Evolutionary conservation across 2,329 filamentous ascomycete genomes (phyloP), one percentile per base, ranked within the genome.

Genomic region (Xylariaceae sp.): DNA sequence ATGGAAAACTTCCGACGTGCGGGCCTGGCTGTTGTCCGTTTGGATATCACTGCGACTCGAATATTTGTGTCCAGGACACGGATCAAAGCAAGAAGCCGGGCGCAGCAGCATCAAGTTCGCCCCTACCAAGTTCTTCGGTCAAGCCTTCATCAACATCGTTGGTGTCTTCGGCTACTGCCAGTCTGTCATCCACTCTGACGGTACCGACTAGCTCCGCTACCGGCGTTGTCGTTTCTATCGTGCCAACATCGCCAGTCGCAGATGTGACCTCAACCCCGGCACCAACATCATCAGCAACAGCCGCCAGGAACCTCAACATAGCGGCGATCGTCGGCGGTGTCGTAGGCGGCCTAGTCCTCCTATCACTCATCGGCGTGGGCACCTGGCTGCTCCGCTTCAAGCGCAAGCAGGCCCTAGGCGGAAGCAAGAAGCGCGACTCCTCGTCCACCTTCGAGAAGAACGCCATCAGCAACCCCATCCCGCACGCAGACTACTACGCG

Each of bases 1-100:
- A 78, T 15, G 77, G 80, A 8, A 74, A 76, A 9, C 76, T 92
- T 11, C 73, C 75, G 1, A 78, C 73, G 17, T 92, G 89, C 66
- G 86, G 81, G 11, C 70, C 67, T 15, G 72, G 66, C n/a, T 92
- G 88, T 73, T 92, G 89, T 69, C 88, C 89, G 0, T 86, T 87
- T 72, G 89, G 89, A 2, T 92, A 87, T 73, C 75, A 76, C 1
- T 92, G 89, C 74, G 73, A 80, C 41, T 70, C 69, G 13, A 17
- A 2, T 8, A 57, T 8, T 61, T 91, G 88, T 66, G 70, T 77
- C 9, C 77, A 75, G 65, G 72, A 85, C 62, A 62, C 74, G 13
- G 79, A 87, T 67, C 82, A 87, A 67, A 75, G 67, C 69, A 53
- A 68, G 64, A 67, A 65, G 55, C 71, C 71, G 7, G 59, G 47